Conservation (phyloP, 192 early-diverging fungal genomes). For the Chytriomyces confervae region DNA sequence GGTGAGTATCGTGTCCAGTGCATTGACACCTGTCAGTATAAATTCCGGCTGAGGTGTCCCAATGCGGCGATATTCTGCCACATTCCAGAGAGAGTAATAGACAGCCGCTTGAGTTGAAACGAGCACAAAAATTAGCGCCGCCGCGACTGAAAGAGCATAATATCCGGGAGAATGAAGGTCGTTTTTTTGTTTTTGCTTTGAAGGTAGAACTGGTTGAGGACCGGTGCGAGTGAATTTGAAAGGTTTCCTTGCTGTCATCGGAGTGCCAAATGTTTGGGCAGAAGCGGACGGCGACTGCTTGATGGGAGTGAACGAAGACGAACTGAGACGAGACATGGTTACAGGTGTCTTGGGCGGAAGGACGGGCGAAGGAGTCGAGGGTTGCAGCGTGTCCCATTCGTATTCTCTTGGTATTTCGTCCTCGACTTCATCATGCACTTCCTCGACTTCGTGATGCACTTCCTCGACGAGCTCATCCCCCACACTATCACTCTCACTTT, state of each 20-base stretch:
- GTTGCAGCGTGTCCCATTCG: not conserved
- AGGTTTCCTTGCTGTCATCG: not conserved
- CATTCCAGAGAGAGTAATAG: constrained; percentile 16
- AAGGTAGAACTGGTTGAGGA: not conserved
- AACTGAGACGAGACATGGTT: not conserved
- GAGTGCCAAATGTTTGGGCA: not conserved
- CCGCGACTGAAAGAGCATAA: not conserved
- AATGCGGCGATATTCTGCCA: constrained; percentile 43
- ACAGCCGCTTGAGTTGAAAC: not conserved
- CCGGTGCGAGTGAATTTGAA: not conserved
- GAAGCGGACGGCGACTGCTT: not conserved
- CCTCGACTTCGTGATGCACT: constrained; percentile 2
- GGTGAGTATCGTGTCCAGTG: constrained; percentile 12
- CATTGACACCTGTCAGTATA: not conserved
- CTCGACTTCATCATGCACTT: not conserved
- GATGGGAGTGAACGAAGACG: not conserved
- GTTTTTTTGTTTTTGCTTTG: not conserved
- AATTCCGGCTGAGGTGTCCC: constrained; percentile 19
- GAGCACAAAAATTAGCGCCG: not conserved
- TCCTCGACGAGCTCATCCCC: not conserved
- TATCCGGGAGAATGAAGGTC: no score
- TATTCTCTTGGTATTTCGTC: not conserved
- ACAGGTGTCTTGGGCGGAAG: not conserved
- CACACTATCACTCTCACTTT: no score
- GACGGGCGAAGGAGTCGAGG: not conserved